Evolutionary conservation across 1,139 yeast genomes (phyloP).

Genomic region (Lodderomyces margitis): DNA sequence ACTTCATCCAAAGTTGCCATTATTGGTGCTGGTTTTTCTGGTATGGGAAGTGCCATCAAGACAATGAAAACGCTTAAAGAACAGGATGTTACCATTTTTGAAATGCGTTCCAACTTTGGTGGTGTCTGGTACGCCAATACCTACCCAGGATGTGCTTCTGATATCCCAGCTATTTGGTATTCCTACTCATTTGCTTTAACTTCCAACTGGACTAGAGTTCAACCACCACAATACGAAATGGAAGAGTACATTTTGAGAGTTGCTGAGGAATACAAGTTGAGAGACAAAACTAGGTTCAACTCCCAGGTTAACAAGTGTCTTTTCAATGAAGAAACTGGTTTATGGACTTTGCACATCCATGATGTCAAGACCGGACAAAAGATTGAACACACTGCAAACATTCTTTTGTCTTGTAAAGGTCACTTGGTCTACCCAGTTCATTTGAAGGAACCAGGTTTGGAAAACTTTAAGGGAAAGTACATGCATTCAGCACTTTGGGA

Average conservation of each 20-base stretch:
- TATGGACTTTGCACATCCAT: slow-evolving; percentile 37
- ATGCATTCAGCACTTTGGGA: slow-evolving; percentile 53
- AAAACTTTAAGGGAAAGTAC: slow-evolving; percentile 41
- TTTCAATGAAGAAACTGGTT: slow-evolving; percentile 30
- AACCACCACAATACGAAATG: slow-evolving; percentile 51
- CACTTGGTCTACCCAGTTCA: slow-evolving; percentile 38
- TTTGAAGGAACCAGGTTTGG: slow-evolving; percentile 35
- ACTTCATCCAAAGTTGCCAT: slow-evolving; percentile 34
- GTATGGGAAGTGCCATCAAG: slow-evolving; percentile 35
- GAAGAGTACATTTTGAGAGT: slow-evolving; percentile 44
- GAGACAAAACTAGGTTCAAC: slow-evolving; percentile 28
- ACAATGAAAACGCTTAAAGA: slow-evolving; percentile 29
- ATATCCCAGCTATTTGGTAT: slow-evolving; percentile 51
- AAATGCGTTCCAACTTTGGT: slow-evolving; percentile 45
- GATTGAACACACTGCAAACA: slow-evolving; percentile 27
- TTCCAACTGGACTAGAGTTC: slow-evolving; percentile 42
- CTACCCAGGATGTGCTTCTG: slow-evolving; percentile 55
- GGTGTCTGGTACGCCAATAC: slow-evolving; percentile 57
- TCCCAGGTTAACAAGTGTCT: slow-evolving; percentile 27
- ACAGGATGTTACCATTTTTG: slow-evolving; percentile 40
- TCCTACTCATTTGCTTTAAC: slow-evolving; percentile 41
- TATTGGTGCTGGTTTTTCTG: slow-evolving; percentile 51
- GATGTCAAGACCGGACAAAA: slow-evolving; percentile 35
- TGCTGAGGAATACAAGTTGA: slow-evolving; percentile 34
- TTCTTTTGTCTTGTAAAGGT: slow-evolving; percentile 36